Evolutionary conservation across 352 stramenopile species (phyloP), one percentile per base, ranked within the genome.

Genomic region (Pythium guiyangense): DNA sequence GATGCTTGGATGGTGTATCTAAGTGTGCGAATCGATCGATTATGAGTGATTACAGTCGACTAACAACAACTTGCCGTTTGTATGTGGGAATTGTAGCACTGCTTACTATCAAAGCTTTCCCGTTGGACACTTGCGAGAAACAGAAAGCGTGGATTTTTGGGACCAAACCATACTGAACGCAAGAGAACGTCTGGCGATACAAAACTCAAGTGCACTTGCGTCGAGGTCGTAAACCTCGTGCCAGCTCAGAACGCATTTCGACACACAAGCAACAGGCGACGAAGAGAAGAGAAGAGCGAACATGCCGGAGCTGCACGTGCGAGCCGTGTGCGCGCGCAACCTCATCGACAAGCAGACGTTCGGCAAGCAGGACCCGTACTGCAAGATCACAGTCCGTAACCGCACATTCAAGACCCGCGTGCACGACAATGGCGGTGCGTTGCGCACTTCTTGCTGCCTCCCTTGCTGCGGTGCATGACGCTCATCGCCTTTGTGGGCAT

Each of bases 261-360:
- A 44, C n/a, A 29, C 10, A 51, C 15, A 27, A 35, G 22, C 14
- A 9, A 62, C 39, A 50, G 27, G 40, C 14, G 14, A 34, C 29
- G 6, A 47, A 31, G 34, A 44, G 11, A 50, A 10, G 39, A 55
- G 42, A 40, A 54, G 25, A 35, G 27, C 1, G 20, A 39, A 34
- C 6, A 64, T 49, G 53, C 86, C 88, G 73, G 82, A 94, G 54
- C 77, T 94, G 1, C 81, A 94, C 57, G 73, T 94, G 18, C 81
- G 84, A 59, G 76, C 74, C 53, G 86, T 89, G 59, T 88, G 76
- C 46, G 84, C 77, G 50, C 81, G 82, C 29, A 91, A 94, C 65
- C 68, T 94, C 37, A 57, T 89, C 22, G 80, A 91, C 69, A 90
- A 90, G 62, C 84, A 94, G 67, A 91, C 79, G 3, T 92, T 94